These are phyloP conservation scores for Xylariaceae sp. DNA, from an alignment of 2,329 filamentous ascomycete species.

Conservation along the genomic window DNA sequence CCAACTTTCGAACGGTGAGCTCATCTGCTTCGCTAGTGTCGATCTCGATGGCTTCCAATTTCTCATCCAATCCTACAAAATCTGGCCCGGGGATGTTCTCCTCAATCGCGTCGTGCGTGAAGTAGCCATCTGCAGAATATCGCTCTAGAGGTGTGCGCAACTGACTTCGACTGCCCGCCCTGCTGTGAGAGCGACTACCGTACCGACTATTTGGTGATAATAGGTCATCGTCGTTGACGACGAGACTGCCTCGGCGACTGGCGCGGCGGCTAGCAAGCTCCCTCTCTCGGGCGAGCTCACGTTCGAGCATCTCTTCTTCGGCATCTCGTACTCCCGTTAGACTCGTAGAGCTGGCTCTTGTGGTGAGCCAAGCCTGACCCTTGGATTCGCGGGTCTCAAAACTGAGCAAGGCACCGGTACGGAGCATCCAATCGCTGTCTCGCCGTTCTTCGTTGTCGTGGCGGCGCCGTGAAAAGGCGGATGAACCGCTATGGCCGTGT, in stretches of 20 bases:
- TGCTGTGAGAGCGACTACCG: constrained; percentile 44
- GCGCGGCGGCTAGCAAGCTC: constrained; percentile 45
- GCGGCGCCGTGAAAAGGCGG: constrained; percentile 28
- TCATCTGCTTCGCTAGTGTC: constrained; percentile 55
- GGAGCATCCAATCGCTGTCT: constrained; percentile 62
- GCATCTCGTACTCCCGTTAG: constrained; percentile 49
- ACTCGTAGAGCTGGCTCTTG: constrained; percentile 61
- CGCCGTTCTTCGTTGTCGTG: constrained; percentile 36
- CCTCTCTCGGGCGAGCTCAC: constrained; percentile 48
- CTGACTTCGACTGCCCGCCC: constrained; percentile 40
- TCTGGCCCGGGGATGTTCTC: constrained; percentile 49
- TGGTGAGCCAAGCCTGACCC: constrained; percentile 66
- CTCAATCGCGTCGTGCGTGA: constrained; percentile 27
- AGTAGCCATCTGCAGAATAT: constrained; percentile 41
- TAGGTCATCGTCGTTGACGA: constrained; percentile 36
- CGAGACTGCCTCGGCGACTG: constrained; percentile 46
- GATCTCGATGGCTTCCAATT: constrained; percentile 50
- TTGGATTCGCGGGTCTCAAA: constrained; percentile 62
- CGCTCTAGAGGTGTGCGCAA: constrained; percentile 44
- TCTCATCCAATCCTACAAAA: constrained; percentile 60
- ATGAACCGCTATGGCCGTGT: constrained; percentile 20
- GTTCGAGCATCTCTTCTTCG: constrained; percentile 51
- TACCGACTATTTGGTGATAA: constrained; percentile 42
- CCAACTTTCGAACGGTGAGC: constrained; percentile 52
- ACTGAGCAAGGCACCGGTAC: constrained; percentile 59